Evolutionary conservation across 768 basidiomycete genomes (phyloP), one percentile per base, ranked within the genome.

Genomic region (Chalciporus chontae): DNA sequence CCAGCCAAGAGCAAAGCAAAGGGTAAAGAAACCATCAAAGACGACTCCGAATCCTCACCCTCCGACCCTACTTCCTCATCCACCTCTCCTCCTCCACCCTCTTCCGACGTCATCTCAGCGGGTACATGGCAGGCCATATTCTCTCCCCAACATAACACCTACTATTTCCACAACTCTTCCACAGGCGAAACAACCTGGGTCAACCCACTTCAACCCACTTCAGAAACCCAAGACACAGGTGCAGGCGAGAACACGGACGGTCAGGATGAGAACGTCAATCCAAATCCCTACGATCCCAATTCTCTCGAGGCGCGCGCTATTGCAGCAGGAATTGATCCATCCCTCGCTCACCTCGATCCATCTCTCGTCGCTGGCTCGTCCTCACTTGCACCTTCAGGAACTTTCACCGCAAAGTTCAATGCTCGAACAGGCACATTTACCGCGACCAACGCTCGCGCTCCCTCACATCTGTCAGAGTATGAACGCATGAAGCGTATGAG

Each of bases 101-200:
- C 36, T 45, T 56, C 40, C 40, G 54, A 45, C 47, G 58, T 27
- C 56, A 57, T 62, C 47, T 63, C 64, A 17, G 60, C 58, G 15
- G 60, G 62, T 46, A 69, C 77, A 23, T 92, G 90, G 90, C 90
- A 91, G 66, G 90, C 90, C 32, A 77, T 93, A 26, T 92, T 77
- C 70, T 83, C 89, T 1, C 80, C 87, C 1, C 74, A 83, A 53
- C 81, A 88, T 71, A 86, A 79, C 66, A 76, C 87, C 9, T 93
- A 93, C 70, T 93, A 93, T 67, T 93, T 91, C 73, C 87, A 77
- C 76, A 93, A 91, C 68, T 50, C 80, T 9, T 66, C 70, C 52
- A 90, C 90, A 0, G 74, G 84, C 46, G 81, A 91, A 70, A 92
- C 90, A 15, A 92, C 90, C 3, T 92, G 90, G 90, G 71, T 72